phyloP scores from a whole-genome alignment of 2,329 filamentous ascomycete genomes.

The Ophiostoma angusticollis region DNA sequence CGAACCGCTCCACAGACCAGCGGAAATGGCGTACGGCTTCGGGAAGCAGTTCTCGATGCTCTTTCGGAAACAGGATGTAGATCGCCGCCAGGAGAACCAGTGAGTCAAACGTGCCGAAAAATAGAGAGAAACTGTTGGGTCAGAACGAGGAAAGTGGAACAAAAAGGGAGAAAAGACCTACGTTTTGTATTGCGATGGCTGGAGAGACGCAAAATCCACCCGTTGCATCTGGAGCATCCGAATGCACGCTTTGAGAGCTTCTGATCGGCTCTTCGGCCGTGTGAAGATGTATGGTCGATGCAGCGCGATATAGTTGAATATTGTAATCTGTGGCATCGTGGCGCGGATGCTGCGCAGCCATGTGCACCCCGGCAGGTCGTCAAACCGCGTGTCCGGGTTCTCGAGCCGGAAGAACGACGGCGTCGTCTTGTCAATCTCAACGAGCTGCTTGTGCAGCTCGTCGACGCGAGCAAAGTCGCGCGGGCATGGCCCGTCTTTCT shows the following conservation, averaged over 20 bases:
- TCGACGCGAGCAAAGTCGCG: slow-evolving; percentile 42
- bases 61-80: slow-evolving; percentile 46
- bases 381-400: slow-evolving; percentile 45
- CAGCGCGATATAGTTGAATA: slow-evolving; percentile 45
- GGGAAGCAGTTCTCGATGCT: slow-evolving; percentile 35
- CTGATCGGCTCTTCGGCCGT: slow-evolving; percentile 36
- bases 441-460: slow-evolving; percentile 36
- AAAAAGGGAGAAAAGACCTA: slow-evolving; percentile 12
- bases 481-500: slow-evolving; percentile 42
- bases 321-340: slow-evolving; percentile 33
- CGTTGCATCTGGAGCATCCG: slow-evolving; percentile 43
- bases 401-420: slow-evolving; percentile 41
- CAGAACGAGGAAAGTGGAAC: background rate
- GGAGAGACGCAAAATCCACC: slow-evolving; percentile 33
- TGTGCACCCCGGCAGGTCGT: slow-evolving; percentile 35
- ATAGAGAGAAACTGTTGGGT: slow-evolving; percentile 36
- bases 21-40: slow-evolving; percentile 42
- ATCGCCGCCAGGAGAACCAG: slow-evolving; percentile 48
- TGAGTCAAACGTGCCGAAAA: slow-evolving; percentile 52
- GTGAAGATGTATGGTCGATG: slow-evolving; percentile 52
- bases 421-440: slow-evolving; percentile 33
- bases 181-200: slow-evolving; percentile 38
- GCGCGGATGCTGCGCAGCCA: slow-evolving; percentile 38
- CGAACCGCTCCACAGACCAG: slow-evolving; percentile 46
- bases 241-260: slow-evolving; percentile 43